phyloP scores from a whole-genome alignment of 2,329 filamentous ascomycete species.

The Hypoxylon sp. region DNA sequence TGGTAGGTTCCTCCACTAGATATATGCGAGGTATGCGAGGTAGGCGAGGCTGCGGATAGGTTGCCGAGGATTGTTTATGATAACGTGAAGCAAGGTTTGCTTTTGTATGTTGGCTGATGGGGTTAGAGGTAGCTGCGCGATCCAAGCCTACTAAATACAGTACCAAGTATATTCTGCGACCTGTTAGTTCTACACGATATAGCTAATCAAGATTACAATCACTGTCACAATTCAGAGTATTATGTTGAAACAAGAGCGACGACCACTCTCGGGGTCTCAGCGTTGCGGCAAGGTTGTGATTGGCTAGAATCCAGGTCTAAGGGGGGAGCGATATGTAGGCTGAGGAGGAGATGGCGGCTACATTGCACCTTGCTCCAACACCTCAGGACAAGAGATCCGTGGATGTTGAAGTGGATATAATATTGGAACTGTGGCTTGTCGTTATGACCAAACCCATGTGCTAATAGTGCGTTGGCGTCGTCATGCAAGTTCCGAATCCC shows the following conservation, averaged over 20 bases:
- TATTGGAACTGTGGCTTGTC: constrained; percentile 7
- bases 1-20: too few species aligned
- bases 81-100: too few species aligned
- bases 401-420: background rate
- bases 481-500: constrained; percentile 24
- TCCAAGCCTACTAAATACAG: too few species aligned
- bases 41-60: too few species aligned
- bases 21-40: too few species aligned
- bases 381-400: constrained; percentile 5
- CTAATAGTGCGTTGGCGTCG: constrained; percentile 9
- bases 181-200: background rate
- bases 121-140: too few species aligned
- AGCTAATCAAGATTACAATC: constrained; percentile 32
- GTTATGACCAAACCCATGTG: constrained; percentile 16
- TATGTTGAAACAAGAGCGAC: constrained; percentile 31
- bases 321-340: constrained; percentile 14
- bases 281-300: constrained; percentile 30
- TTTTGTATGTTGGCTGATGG: too few species aligned
- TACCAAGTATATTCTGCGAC: too few species aligned
- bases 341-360: constrained; percentile 13
- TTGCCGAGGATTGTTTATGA: too few species aligned
- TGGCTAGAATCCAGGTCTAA: constrained; percentile 12
- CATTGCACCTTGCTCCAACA: constrained; percentile 15
- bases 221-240: constrained; percentile 24
- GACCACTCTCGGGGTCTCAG: constrained; percentile 12